Evolutionary conservation across 2,329 filamentous ascomycete species (phyloP).

Genomic region (Verticillium dahliae): DNA sequence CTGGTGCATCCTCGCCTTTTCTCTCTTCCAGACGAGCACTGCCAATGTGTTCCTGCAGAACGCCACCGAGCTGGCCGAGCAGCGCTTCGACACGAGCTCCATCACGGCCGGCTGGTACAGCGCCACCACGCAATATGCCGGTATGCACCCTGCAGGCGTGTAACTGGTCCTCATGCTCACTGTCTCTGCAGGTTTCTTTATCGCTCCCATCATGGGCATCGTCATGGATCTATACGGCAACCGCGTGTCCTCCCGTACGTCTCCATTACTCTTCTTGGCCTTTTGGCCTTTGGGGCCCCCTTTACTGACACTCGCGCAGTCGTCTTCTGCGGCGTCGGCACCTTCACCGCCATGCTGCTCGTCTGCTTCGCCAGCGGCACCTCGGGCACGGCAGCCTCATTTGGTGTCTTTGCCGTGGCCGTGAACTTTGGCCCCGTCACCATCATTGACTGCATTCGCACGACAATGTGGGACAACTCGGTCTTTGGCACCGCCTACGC

Average conservation of each 20-base stretch:
- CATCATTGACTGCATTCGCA: conserved; percentile 56
- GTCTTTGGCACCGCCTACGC: conserved; percentile 55
- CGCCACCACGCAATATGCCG: conserved; percentile 43
- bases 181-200: conserved; percentile 38
- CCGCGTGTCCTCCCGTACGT: conserved; percentile 27
- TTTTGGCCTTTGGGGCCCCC: too few relatives aligned
- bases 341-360: conserved; percentile 41
- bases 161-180: neutral
- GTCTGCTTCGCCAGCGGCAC: conserved; percentile 43
- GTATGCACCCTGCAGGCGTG: neutral
- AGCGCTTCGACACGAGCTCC: conserved; percentile 47
- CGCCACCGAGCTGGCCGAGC: conserved; percentile 53
- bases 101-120: conserved; percentile 56
- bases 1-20: conserved; percentile 48
- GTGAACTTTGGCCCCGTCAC: conserved; percentile 47
- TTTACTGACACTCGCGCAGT: conserved; percentile 14
- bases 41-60: conserved; percentile 49
- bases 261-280: conserved; percentile 18
- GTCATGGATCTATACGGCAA: conserved; percentile 52
- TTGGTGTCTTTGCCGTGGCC: conserved; percentile 53
- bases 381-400: conserved; percentile 49
- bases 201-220: conserved; percentile 48
- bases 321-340: conserved; percentile 36
- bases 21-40: conserved; percentile 51
- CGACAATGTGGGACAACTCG: conserved; percentile 51